Evolutionary conservation across 257 asterid genomes (phyloP).

Genomic region (Solanum arcanum): DNA sequence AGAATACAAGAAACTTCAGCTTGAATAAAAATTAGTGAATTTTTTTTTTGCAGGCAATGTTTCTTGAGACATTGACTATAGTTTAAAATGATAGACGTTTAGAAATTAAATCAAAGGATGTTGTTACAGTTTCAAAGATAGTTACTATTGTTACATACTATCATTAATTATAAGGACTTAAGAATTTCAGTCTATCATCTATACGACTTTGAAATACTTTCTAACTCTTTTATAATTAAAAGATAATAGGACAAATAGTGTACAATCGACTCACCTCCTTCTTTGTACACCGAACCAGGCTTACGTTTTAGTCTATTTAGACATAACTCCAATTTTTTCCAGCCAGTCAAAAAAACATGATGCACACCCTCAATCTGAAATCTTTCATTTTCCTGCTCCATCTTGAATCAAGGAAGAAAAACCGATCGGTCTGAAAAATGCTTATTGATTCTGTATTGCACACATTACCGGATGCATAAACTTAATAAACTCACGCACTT

Average conservation of each 20-base stretch:
- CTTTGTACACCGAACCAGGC: neutral
- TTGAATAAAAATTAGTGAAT: no score
- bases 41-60: no score
- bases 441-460: constrained; percentile 4
- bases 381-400: neutral
- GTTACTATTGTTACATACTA: no score
- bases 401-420: constrained; percentile 11
- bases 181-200: no score
- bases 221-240: neutral
- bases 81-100: no score
- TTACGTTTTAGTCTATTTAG: neutral
- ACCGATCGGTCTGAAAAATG: constrained; percentile 7
- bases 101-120: no score
- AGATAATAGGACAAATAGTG: neutral
- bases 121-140: no score
- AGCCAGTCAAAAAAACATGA: neutral
- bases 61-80: no score
- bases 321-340: neutral
- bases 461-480: constrained; percentile 27
- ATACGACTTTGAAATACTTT: no score
- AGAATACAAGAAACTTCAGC: no score
- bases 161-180: no score
- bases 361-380: neutral
- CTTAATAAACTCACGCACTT: constrained; percentile 15
- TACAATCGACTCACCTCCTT: neutral